Percentiles rank a stretch among this genome's conserved stretches.
phyloP scores from a whole-genome alignment of 108 stramenopile species.

The Nitzschia sp. region DNA sequence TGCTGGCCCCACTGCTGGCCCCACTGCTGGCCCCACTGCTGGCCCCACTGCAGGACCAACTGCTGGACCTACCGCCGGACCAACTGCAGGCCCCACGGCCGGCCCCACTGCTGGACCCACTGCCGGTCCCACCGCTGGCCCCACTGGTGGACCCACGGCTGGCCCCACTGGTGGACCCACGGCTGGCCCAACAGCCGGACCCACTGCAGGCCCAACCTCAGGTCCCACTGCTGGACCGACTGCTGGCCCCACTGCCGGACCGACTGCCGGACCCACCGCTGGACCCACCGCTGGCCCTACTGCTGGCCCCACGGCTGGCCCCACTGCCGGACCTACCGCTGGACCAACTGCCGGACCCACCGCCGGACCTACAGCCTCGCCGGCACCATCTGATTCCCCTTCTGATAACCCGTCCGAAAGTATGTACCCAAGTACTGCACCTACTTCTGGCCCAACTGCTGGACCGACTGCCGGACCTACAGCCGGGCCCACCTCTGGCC shows the following conservation, averaged over 20 bases:
- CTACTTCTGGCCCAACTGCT: constrained; percentile 12
- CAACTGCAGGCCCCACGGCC: no score
- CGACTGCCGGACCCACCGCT: constrained; percentile 10
- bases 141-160: background rate
- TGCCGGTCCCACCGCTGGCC: background rate
- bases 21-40: no score
- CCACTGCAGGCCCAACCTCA: background rate
- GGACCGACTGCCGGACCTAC: constrained; percentile 17
- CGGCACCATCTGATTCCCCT: constrained; percentile 8
- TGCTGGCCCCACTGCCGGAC: constrained; percentile 8
- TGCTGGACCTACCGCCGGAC: no score
- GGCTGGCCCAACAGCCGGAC: background rate
- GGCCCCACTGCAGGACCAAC: no score
- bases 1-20: no score
- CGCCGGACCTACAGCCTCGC: constrained; percentile 9
- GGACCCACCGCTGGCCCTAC: constrained; percentile 22
- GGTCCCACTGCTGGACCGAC: constrained; percentile 23
- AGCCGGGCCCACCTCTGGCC: constrained; percentile 17
- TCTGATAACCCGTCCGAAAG: background rate
- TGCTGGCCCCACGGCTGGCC: constrained; percentile 13
- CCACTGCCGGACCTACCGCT: constrained; percentile 5
- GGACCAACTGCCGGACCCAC: constrained; percentile 24
- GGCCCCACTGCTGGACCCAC: background rate
- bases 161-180: background rate
- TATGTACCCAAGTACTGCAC: no score